phyloP scores from a whole-genome alignment of 2,329 filamentous ascomycete genomes.

The Fusarium haematococcum region DNA sequence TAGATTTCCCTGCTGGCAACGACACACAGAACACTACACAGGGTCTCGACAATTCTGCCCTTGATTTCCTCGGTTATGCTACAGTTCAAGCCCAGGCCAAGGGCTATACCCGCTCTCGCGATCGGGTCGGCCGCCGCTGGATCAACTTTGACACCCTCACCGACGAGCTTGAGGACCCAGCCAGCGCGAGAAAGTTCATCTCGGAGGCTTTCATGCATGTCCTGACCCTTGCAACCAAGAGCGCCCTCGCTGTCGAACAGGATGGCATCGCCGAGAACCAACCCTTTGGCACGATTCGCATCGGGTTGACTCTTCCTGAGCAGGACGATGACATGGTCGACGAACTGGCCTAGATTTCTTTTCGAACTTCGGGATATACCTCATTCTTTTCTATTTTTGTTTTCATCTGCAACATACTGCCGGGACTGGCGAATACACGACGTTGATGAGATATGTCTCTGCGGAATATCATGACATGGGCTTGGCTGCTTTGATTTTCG shows the following conservation, averaged over 20 bases:
- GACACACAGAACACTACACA: constrained; percentile 49
- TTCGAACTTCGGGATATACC: neutral
- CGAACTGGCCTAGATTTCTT: constrained; percentile 29
- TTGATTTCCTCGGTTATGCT: constrained; percentile 60
- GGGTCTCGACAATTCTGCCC: constrained; percentile 58
- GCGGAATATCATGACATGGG: neutral
- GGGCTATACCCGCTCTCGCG: constrained; percentile 48
- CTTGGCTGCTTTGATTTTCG: constrained; percentile 12
- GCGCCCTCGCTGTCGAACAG: constrained; percentile 73
- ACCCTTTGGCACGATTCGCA: constrained; percentile 61
- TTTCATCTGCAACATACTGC: neutral
- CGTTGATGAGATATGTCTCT: constrained; percentile 6
- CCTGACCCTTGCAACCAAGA: constrained; percentile 76
- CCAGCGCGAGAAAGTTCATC: constrained; percentile 69
- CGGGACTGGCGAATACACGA: constrained; percentile 1
- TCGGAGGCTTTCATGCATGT: constrained; percentile 83
- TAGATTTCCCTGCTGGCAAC: constrained; percentile 35
- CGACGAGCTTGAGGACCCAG: constrained; percentile 72
- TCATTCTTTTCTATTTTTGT: constrained; percentile 9
- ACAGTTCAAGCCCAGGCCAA: constrained; percentile 51
- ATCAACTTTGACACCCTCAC: constrained; percentile 79
- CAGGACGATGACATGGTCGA: constrained; percentile 33
- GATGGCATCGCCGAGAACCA: constrained; percentile 50
- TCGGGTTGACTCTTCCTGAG: constrained; percentile 52
- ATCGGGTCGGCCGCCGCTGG: constrained; percentile 54